Evolutionary conservation across 192 early-diverging fungal genomes (phyloP), one percentile per base, ranked within the genome.

Genomic region (Umbelopsis sp.): DNA sequence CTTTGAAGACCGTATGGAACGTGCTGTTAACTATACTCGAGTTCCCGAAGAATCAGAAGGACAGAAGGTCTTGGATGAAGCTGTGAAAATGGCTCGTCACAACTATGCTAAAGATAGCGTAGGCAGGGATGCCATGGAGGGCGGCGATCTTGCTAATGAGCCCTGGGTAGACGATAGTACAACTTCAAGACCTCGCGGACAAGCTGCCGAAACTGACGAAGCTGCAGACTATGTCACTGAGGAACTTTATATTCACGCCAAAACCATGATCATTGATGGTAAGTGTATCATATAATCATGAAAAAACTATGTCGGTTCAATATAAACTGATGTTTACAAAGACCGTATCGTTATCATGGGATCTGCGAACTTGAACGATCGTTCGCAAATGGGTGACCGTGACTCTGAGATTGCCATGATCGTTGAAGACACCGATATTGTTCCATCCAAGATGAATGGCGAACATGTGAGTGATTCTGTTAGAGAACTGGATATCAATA

Each of bases 301-400:
- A 30, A 2, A 30, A 30, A 2, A 30, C 27, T 30, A 3, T 30
- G 27, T 30, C 27, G 3, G 1, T 30, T 30, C 27, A 2, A 1
- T 30, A 2, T 1, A n/a, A 37, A 1, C 25, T 51, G 27, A 61
- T 25, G n/a, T 51, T 35, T 67, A 2, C 25, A 13, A 61, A 78
- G 94, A 97, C 77, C 86, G 88, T 10, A 81, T 86, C 35, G 93
- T 91, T 37, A 87, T 97, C 37, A 89, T 91, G 75, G 95, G 95
- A 11, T 93, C 91, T 27, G 92, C 94, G 46, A 97, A 97, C 74
- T 86, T 97, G 74, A 97, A 97, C 74, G 95, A 97, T 80, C 90
- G 95, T 5, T 97, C 95, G 0, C 93, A 93, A 80, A 78, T 88
- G 49, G 95, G 95, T 44, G 88, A 88, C 69, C 91, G 90, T 66